Conservation (phyloP, 2,329 filamentous ascomycete genomes). For the Ceratocystis diversiconidia region DNA sequence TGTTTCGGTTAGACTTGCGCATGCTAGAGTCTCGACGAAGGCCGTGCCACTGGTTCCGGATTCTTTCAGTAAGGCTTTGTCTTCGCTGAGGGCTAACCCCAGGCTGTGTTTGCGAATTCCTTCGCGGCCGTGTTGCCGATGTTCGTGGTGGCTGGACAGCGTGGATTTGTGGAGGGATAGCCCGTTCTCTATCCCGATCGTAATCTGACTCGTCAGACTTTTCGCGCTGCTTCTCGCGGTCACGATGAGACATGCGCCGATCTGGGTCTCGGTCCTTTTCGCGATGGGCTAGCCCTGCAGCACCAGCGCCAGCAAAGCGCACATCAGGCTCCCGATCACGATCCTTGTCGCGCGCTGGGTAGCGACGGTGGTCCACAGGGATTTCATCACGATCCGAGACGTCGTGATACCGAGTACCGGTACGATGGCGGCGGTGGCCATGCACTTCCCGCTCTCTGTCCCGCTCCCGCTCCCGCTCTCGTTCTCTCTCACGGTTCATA, state of each 20-base stretch:
- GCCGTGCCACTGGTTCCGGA: conserved; percentile 10
- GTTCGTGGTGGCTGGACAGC: background rate
- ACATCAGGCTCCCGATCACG: conserved; percentile 19
- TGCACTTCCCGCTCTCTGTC: conserved; percentile 14
- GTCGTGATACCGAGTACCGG: conserved; percentile 11
- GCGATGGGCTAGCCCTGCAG: background rate
- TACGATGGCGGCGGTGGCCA: conserved; percentile 14
- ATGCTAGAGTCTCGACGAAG: conserved; percentile 13
- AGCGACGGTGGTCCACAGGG: conserved; percentile 13
- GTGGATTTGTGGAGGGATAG: background rate
- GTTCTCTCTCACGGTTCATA: conserved; percentile 2
- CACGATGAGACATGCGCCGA: conserved; percentile 2
- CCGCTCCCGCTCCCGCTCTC: conserved; percentile 22
- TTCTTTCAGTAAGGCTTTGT: conserved; percentile 15
- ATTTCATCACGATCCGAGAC: conserved; percentile 18
- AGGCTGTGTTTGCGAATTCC: conserved; percentile 15
- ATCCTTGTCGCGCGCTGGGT: conserved; percentile 18
- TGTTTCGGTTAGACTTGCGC: conserved; percentile 12
- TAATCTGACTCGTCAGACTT: conserved; percentile 13
- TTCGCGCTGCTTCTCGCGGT: conserved; percentile 9
- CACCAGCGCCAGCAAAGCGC: conserved; percentile 8
- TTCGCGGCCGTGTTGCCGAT: background rate
- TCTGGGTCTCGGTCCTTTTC: conserved; percentile 3
- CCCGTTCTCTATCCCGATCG: conserved; percentile 9
- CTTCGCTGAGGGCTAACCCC: conserved; percentile 11